Evolutionary conservation across 2,329 filamentous ascomycete species (phyloP), one percentile per base, ranked within the genome.

Genomic region (Metarhizium brunneum): DNA sequence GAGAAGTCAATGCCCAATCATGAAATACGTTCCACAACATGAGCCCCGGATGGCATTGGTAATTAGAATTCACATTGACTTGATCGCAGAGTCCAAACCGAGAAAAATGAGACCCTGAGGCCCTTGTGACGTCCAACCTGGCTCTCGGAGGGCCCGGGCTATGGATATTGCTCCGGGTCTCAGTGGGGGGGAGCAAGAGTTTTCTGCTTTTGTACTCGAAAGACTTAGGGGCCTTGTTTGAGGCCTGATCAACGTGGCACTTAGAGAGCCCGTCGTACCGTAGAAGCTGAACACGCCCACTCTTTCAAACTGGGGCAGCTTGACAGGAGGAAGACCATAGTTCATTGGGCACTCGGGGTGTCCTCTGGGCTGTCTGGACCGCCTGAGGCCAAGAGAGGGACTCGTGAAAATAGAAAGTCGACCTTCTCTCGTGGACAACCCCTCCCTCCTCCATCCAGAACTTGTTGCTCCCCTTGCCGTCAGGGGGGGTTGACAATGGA

Each of bases 181-280:
- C 54, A 29, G 50, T 29, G 50, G 42, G 6, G 50, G 16, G 50
- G 16, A 18, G 16, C n/a, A 18, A 42, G 18, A 29, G 50, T 16
- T 38, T 18, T 48, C 42, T 50, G 38, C 36, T 32, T 53, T 52
- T 53, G 32, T 20, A 40, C 50, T 32, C 43, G 43, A 35, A 47
- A 49, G 52, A 49, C 45, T 20, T 49, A 16, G 53, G 29, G n/a
- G 25, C 32, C 43, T 47, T 42, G 47, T 54, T 54, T 57, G 55
- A 61, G 55, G 58, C 58, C 57, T 47, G 49, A 64, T 67, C 66
- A 68, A 70, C 67, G 67, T 71, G 68, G 67, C 68, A 68, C 62
- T 54, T 62, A 62, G 58, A 58, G 60, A 64, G 59, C 56, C 56
- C 54, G 55, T 50, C 56, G 58, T 53, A 36, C 8, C 49, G 43